A percentile compares a stretch with the other conserved stretches of the same genome.
Conservation (phyloP, 495 filamentous ascomycete species). For the Glutinoglossum americanum region DNA sequence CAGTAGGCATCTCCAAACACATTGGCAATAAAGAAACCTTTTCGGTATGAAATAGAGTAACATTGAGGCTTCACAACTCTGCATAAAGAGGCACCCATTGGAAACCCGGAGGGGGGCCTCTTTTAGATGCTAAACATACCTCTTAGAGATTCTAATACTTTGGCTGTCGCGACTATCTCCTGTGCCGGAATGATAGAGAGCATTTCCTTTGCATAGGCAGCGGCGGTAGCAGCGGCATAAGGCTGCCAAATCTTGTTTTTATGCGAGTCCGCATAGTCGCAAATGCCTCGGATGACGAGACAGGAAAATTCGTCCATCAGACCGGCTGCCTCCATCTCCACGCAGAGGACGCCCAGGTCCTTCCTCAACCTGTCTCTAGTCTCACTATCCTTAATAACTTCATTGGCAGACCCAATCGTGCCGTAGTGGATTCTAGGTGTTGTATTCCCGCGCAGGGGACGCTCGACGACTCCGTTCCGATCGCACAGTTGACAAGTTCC, state of each 20-base stretch:
- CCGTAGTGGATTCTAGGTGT: not conserved
- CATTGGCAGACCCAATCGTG: not conserved
- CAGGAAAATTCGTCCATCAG: slow-evolving; percentile 9
- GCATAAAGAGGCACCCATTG: too few relatives aligned
- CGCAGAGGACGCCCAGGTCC: not conserved
- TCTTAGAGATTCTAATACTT: too few relatives aligned
- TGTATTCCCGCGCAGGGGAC: not conserved
- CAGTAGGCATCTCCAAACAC: too few relatives aligned
- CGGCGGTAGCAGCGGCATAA: slow-evolving; percentile 8
- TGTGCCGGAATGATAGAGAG: not conserved
- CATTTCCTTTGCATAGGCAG: slow-evolving; percentile 8
- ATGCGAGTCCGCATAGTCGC: slow-evolving; percentile 11
- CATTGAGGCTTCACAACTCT: too few relatives aligned
- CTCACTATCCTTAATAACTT: not conserved
- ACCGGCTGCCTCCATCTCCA: not conserved
- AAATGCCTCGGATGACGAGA: slow-evolving; percentile 11
- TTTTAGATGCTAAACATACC: too few relatives aligned
- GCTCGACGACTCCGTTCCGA: not conserved
- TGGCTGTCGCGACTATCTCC: not conserved
- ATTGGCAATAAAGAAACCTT: too few relatives aligned
- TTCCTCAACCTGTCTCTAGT: not conserved
- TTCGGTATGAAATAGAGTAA: too few relatives aligned
- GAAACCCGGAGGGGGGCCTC: too few relatives aligned
- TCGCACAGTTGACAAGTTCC: not conserved
- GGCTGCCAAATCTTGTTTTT: slow-evolving; percentile 10